Conservation (phyloP, 176 grass and related monocot genomes). For the Musa beccarii region DNA sequence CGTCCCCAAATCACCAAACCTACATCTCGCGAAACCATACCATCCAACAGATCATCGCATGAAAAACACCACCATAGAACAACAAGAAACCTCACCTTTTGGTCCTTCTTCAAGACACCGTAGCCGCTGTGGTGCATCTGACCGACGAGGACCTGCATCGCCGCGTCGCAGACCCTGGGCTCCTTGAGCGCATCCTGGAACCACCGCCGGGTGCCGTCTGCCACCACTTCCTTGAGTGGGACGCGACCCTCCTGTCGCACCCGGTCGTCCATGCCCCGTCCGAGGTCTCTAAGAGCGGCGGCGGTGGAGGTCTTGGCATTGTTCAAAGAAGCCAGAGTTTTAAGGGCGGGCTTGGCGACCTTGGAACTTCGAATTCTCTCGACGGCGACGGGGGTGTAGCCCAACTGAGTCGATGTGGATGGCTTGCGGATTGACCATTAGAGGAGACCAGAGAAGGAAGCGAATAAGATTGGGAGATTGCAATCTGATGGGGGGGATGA, state of each 20-base stretch:
- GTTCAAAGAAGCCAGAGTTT: slow-evolving; percentile 36
- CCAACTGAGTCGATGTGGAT: not conserved
- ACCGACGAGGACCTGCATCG: slow-evolving; percentile 86
- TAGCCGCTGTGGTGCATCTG: slow-evolving; percentile 96
- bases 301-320: slow-evolving; percentile 22
- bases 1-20: not conserved
- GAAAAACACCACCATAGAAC: not conserved
- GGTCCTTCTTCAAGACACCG: slow-evolving; percentile 62
- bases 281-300: slow-evolving; percentile 1
- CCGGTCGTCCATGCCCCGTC: slow-evolving; percentile 27
- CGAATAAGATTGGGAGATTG: slow-evolving; percentile 9
- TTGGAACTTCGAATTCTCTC: slow-evolving; percentile 5
- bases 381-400: slow-evolving; percentile 3
- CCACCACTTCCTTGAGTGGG: slow-evolving; percentile 62
- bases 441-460: slow-evolving; percentile 7
- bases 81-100: slow-evolving; percentile 38
- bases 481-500: not conserved
- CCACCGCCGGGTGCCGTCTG: slow-evolving; percentile 75
- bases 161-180: slow-evolving; percentile 54
- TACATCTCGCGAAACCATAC: no score
- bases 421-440: slow-evolving; percentile 40
- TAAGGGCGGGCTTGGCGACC: not conserved
- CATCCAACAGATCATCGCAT: not conserved
- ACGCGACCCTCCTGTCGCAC: slow-evolving; percentile 30
- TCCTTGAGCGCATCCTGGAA: slow-evolving; percentile 93